A percentile compares a stretch with the other conserved stretches of the same genome.
Evolutionary conservation across 331 rosid genomes (phyloP).

Genomic region (Malus hybrid): DNA sequence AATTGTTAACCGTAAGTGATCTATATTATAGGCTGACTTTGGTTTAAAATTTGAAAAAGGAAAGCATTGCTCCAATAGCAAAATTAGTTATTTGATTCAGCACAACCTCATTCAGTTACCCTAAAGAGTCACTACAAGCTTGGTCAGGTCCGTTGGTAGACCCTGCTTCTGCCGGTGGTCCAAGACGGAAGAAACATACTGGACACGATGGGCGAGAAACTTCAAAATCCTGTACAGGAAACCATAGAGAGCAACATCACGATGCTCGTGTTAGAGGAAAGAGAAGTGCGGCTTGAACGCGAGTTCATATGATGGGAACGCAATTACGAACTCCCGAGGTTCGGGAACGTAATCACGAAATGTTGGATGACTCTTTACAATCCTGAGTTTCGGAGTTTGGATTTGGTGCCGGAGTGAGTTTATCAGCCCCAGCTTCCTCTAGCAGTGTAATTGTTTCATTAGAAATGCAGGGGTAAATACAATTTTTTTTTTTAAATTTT

Average conservation of each 20-base stretch:
- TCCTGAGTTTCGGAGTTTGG: not conserved
- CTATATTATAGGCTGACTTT: not conserved
- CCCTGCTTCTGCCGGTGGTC: constrained; percentile 37
- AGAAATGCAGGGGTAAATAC: constrained; percentile 19
- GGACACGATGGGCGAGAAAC: constrained; percentile 40
- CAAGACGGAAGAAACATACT: constrained; percentile 58
- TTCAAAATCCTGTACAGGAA: constrained; percentile 29
- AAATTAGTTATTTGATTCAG: constrained; percentile 16
- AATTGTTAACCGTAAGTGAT: no score
- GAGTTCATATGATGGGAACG: constrained; percentile 19
- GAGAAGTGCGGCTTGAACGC: constrained; percentile 30
- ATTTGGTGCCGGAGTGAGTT: not conserved
- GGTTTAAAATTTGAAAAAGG: no score
- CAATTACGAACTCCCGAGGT: not conserved
- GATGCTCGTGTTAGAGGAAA: constrained; percentile 48
- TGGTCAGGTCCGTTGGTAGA: constrained; percentile 92
- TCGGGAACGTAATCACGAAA: no score
- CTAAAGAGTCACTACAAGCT: constrained; percentile 67
- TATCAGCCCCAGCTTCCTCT: constrained; percentile 28
- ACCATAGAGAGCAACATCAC: constrained; percentile 24
- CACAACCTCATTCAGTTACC: constrained; percentile 51
- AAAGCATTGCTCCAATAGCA: not conserved
- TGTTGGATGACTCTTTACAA: constrained; percentile 11
- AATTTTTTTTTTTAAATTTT: constrained; percentile 4
- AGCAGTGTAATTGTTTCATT: constrained; percentile 19